Percentiles rank a stretch among this genome's conserved stretches.
phyloP scores from a whole-genome alignment of 2,329 filamentous ascomycete genomes.

The Cladorrhinum sp. region DNA sequence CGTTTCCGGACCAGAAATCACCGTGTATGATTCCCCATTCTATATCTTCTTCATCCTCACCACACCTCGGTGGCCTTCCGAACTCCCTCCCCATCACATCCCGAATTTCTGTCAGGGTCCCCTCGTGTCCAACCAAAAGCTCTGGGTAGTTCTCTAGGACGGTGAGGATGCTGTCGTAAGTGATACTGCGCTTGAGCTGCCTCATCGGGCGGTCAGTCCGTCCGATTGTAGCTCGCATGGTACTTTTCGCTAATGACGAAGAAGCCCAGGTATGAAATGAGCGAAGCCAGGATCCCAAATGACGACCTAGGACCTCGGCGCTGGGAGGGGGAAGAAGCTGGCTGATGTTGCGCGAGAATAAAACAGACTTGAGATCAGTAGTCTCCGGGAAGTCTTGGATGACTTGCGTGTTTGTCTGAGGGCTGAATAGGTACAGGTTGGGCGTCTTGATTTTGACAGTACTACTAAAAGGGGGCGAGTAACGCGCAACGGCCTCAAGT shows the following conservation, averaged over 20 bases:
- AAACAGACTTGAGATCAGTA: constrained; percentile 34
- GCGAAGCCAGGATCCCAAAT: constrained; percentile 34
- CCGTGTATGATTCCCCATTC: constrained; percentile 37
- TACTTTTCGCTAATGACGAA: constrained; percentile 20
- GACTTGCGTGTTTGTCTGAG: constrained; percentile 34
- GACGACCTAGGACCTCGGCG: constrained; percentile 31
- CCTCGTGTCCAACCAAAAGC: constrained; percentile 28
- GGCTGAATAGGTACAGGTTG: constrained; percentile 33
- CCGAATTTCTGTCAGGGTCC: constrained; percentile 32
- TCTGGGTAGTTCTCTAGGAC: constrained; percentile 34
- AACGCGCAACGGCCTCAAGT: constrained; percentile 29
- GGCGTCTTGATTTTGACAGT: constrained; percentile 32
- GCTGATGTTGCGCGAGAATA: constrained; percentile 25
- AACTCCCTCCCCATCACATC: constrained; percentile 31
- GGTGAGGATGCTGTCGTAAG: constrained; percentile 36
- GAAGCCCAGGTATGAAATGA: constrained; percentile 37
- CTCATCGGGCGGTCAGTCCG: constrained; percentile 36
- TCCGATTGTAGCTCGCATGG: constrained; percentile 22
- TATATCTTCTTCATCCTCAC: constrained; percentile 10
- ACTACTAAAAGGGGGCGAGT: constrained; percentile 14
- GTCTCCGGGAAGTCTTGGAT: constrained; percentile 36
- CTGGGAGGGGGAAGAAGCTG: constrained; percentile 18
- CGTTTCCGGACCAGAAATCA: constrained; percentile 44
- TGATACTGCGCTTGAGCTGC: constrained; percentile 37
- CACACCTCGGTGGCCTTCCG: constrained; percentile 14